Evolutionary conservation across 345 rosid genomes (phyloP), one percentile per base, ranked within the genome.

Genomic region (Populus pruinosa): DNA sequence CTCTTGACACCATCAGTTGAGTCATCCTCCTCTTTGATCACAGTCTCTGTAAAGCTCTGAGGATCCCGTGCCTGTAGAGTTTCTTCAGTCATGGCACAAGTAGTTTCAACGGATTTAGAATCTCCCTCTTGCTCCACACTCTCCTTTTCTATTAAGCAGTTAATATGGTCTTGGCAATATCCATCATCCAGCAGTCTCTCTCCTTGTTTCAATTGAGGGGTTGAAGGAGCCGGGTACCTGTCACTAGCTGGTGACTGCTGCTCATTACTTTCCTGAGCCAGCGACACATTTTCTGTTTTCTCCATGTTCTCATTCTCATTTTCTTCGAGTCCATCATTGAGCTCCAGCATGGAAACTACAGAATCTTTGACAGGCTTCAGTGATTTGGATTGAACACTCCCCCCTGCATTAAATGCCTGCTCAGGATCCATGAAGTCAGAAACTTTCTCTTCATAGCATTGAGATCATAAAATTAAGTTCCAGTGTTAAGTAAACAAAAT

Each of bases 31-130:
- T 85, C 87, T 65, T 83, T 88, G 55, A 89, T 83, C 47, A 63
- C 35, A 61, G 74, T 62, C 41, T 80, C 85, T 39, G 43, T 71
- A 41, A 55, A 44, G 53, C 68, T 80, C 61, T 61, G 82, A 65
- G 78, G 76, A 75, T 76, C 76, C 74, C 27, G 75, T 66, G 70
- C 79, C 36, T 79, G 85, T 47, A 63, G 72, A 41, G 79, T 82
- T 63, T 76, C 82, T 80, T 84, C 85, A 70, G 82, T 77, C 78
- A 74, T 77, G 76, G 84, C 78, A 74, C 84, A 82, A 63, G 97
- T 90, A 79, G 90, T 92, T 90, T 96, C 99, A 85, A 89, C 94
- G 12, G 86, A 96, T 93, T 96, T 90, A 55, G 92, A 93, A 79
- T 92, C 99, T 55, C 84, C 92, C 76, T 90, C 96, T 61, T 82